A percentile compares a stretch with the other conserved stretches of the same genome.
phyloP scores from a whole-genome alignment of 1,284 basidiomycete species.

The Ustilago shanxiensis region DNA sequence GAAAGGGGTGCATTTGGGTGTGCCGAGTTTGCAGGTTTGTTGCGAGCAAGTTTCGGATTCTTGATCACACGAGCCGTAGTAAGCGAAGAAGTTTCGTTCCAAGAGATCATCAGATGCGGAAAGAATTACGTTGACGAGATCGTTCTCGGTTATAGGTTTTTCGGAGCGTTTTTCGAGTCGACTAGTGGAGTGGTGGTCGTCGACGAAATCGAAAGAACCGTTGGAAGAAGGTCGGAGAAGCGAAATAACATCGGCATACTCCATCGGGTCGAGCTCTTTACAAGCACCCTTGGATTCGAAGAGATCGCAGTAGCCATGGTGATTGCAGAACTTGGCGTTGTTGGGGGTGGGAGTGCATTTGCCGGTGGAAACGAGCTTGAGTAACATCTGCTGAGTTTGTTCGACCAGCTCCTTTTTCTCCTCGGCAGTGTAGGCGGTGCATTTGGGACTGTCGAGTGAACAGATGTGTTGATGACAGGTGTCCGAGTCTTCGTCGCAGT shows the following conservation, averaged over 20 bases:
- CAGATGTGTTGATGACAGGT: constrained; percentile 7
- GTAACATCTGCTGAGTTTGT: background rate
- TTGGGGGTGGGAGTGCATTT: constrained; percentile 2
- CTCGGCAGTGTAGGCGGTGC: constrained; percentile 1
- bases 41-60: too few relatives aligned
- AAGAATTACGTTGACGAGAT: too few relatives aligned
- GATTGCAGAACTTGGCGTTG: constrained; percentile 11
- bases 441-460: constrained; percentile 4
- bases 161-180: too few relatives aligned
- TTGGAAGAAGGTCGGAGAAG: constrained; percentile 2
- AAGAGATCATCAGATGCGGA: too few relatives aligned
- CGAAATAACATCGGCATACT: background rate
- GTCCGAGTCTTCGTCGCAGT: constrained; percentile 1
- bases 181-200: too few relatives aligned
- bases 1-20: too few relatives aligned
- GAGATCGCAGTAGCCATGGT: constrained; percentile 21
- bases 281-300: constrained; percentile 8
- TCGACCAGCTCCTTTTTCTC: constrained; percentile 6
- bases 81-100: too few relatives aligned
- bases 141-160: too few relatives aligned
- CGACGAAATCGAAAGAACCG: constrained; percentile 13
- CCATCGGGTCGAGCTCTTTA: background rate
- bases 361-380: constrained; percentile 13
- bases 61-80: too few relatives aligned
- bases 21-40: too few relatives aligned